phyloP scores from a whole-genome alignment of 768 basidiomycete genomes.

The Suillus brevipes region DNA sequence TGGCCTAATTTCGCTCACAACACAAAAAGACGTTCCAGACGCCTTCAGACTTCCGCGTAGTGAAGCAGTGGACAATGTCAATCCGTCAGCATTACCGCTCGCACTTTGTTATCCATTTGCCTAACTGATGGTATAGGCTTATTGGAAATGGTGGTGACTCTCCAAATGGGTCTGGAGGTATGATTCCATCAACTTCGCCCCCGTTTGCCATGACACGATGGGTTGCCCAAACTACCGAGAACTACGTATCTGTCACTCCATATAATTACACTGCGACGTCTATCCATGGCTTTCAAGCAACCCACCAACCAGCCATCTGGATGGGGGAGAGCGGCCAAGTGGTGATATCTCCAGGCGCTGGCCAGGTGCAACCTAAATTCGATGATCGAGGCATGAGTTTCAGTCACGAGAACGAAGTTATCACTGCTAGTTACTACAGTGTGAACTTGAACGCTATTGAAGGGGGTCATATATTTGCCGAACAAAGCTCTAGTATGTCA shows the following conservation, averaged over 20 bases:
- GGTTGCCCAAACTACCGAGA: conserved; percentile 78
- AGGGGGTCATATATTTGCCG: conserved; percentile 52
- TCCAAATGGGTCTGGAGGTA: conserved; percentile 71
- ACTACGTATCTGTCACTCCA: conserved; percentile 72
- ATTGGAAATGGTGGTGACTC: conserved; percentile 75
- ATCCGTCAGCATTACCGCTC: conserved; percentile 38
- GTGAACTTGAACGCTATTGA: conserved; percentile 55
- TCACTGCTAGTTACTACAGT: conserved; percentile 55
- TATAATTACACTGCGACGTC: conserved; percentile 61
- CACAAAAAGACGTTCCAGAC: conserved; percentile 7
- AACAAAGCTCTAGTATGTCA: conserved; percentile 63
- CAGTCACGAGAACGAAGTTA: conserved; percentile 51
- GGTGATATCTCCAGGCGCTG: conserved; percentile 58
- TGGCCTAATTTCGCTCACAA: conserved; percentile 16
- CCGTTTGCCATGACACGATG: conserved; percentile 87
- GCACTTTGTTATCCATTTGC: not conserved
- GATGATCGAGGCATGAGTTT: conserved; percentile 59
- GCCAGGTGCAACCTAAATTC: conserved; percentile 51
- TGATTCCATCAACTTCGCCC: conserved; percentile 75
- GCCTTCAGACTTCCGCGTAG: conserved; percentile 33
- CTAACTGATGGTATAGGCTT: conserved; percentile 33
- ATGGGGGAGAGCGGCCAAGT: conserved; percentile 79
- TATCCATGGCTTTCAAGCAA: conserved; percentile 77
- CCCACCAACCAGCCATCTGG: conserved; percentile 86
- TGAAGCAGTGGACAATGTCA: conserved; percentile 44